These are phyloP conservation scores for Talaromyces thailandensis DNA, from an alignment of 495 filamentous ascomycete species.

Conservation along the genomic window DNA sequence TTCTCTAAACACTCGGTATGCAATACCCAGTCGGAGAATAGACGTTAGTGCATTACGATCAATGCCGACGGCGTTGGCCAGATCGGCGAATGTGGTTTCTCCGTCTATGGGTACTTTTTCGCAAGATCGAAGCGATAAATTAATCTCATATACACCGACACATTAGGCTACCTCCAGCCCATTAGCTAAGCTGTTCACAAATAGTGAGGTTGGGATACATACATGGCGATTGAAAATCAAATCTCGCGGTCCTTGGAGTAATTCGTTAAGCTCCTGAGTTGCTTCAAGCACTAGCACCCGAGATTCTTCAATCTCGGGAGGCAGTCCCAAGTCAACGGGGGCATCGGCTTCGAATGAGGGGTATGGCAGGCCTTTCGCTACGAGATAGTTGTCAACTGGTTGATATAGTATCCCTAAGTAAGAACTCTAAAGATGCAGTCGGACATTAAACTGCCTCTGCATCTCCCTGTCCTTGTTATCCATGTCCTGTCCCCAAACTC, in stretches of 20 bases:
- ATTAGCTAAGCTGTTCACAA: neutral
- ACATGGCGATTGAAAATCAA: constrained; percentile 6
- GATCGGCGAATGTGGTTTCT: constrained; percentile 32
- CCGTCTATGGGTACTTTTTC: constrained; percentile 20
- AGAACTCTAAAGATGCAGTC: too few relatives aligned
- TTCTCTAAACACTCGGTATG: constrained; percentile 47
- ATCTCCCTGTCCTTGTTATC: neutral
- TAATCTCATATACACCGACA: constrained; percentile 14
- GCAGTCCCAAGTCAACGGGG: constrained; percentile 10
- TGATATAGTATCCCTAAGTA: too few relatives aligned
- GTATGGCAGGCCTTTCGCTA: constrained; percentile 5
- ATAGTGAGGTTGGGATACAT: neutral
- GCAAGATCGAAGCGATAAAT: constrained; percentile 28
- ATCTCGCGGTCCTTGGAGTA: constrained; percentile 11
- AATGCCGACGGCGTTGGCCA: constrained; percentile 29
- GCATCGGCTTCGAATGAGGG: constrained; percentile 13
- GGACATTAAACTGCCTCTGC: neutral
- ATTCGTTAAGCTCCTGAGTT: constrained; percentile 12
- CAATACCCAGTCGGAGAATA: constrained; percentile 47
- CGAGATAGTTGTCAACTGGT: constrained; percentile 9
- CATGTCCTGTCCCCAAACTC: neutral
- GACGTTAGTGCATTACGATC: constrained; percentile 38
- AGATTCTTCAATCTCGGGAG: constrained; percentile 11
- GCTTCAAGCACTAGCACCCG: constrained; percentile 9
- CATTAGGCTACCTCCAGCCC: constrained; percentile 7